Evolutionary conservation across 2,329 filamentous ascomycete genomes (phyloP), one percentile per base, ranked within the genome.

Genomic region (Aspergillus vadensis): DNA sequence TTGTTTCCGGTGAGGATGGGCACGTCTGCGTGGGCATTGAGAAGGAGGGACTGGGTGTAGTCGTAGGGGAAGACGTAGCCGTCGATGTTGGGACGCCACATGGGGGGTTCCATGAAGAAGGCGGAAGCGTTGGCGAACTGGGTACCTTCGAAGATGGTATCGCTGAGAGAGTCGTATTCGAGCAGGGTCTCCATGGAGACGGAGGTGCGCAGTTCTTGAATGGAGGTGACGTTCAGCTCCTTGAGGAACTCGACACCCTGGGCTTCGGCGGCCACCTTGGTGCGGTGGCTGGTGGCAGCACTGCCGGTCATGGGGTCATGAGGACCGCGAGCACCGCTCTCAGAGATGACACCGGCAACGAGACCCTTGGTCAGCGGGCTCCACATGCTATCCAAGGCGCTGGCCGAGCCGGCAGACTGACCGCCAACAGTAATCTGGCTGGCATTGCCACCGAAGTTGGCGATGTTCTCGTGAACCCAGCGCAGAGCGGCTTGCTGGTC

Each of bases 201-300:
- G 12, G 74, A 61, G 47, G 47, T 50, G 5, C 80, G 75, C 9
- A 78, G 76, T 65, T 80, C 72, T 19, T 73, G 72, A 44, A 82
- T 67, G 5, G 72, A 76, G 36, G 69, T 70, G 27, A 79, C 77
- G 47, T 79, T 79, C 14, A 77, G 60, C 1, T 75, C 58, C 3
- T 64, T 58, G 5, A 82, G 69, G 65, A 79, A 82, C 2, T 63
- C 61, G 5, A 76, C 63, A 17, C 66, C 66, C 21, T 61, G 44
- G 4, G 57, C 38, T 52, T 66, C 63, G 9, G 73, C 71, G 12
- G 58, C 64, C 14, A 54, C 58, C 52, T 68, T 70, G 21, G 56
- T 65, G 17, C 65, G 68, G 56, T 74, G 66, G 32, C 61, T 63
- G 14, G 71, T 71, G 8, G 71, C 71, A 0, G 67, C 59, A 52